Percentiles rank a stretch among this genome's conserved stretches.
Conservation (phyloP, 2,329 filamentous ascomycete genomes). For the Arthrobotrys entomopaga region DNA sequence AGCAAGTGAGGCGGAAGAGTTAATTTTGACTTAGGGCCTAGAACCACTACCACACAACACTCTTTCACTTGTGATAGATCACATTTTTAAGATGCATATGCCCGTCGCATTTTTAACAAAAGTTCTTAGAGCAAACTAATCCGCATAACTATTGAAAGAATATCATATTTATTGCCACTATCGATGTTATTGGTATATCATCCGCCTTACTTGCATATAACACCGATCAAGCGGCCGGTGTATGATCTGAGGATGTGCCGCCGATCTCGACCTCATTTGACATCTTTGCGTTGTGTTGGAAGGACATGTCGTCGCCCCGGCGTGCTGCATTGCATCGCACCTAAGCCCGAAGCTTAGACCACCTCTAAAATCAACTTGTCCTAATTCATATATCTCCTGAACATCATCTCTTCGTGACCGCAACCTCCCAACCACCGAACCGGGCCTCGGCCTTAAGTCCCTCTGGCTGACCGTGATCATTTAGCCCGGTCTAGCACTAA, state of each 20-base stretch:
- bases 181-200: background rate
- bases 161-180: too few relatives aligned
- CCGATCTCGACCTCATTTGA: background rate
- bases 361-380: conserved; percentile 52
- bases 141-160: too few relatives aligned
- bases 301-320: conserved; percentile 11
- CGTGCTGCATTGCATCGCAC: background rate
- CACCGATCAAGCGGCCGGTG: background rate
- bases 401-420: conserved; percentile 1
- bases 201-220: conserved; percentile 18
- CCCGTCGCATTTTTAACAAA: too few relatives aligned
- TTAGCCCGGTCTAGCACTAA: conserved; percentile 14
- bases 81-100: conserved; percentile 10
- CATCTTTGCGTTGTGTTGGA: conserved; percentile 48
- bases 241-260: too few relatives aligned
- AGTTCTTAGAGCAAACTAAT: too few relatives aligned
- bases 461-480: conserved; percentile 13
- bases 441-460: conserved; percentile 3
- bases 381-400: conserved; percentile 41
- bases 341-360: conserved; percentile 44
- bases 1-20: too few relatives aligned
- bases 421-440: too few relatives aligned
- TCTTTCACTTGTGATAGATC: background rate
- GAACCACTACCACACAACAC: background rate
- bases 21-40: background rate